phyloP scores from a whole-genome alignment of 2,329 filamentous ascomycete species.

The Cladosporium colombiae region DNA sequence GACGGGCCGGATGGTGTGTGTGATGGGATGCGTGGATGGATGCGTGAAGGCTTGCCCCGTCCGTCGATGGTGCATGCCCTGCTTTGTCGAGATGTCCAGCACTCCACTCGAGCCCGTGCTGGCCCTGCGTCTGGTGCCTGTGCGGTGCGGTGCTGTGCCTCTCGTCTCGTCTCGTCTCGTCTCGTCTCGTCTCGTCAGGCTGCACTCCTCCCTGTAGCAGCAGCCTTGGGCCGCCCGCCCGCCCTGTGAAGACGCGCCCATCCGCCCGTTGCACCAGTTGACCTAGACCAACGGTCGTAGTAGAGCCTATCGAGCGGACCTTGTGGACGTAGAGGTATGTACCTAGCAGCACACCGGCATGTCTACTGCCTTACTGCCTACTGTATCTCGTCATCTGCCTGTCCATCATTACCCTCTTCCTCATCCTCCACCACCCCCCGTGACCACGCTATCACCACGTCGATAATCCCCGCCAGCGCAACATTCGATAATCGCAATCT shows the following conservation, averaged over 20 bases:
- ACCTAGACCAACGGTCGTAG: background rate
- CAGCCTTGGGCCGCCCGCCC: background rate
- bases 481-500: background rate
- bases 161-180: background rate
- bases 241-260: background rate
- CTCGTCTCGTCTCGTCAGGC: background rate
- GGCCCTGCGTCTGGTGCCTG: background rate
- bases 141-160: background rate
- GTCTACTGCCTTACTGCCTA: background rate
- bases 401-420: background rate
- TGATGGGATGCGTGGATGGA: background rate
- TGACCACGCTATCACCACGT: background rate
- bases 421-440: background rate
- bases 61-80: background rate
- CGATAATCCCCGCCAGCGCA: background rate
- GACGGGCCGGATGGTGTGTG: constrained; percentile 8
- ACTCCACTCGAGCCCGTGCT: background rate
- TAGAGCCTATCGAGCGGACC: background rate
- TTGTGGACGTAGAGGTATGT: background rate
- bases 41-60: constrained; percentile 1
- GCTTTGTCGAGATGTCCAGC: background rate
- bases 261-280: background rate
- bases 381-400: background rate
- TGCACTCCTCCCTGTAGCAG: background rate
- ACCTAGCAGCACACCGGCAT: background rate